Conservation (phyloP, 805 yeast species). For the Starmerella stigmatis region DNA sequence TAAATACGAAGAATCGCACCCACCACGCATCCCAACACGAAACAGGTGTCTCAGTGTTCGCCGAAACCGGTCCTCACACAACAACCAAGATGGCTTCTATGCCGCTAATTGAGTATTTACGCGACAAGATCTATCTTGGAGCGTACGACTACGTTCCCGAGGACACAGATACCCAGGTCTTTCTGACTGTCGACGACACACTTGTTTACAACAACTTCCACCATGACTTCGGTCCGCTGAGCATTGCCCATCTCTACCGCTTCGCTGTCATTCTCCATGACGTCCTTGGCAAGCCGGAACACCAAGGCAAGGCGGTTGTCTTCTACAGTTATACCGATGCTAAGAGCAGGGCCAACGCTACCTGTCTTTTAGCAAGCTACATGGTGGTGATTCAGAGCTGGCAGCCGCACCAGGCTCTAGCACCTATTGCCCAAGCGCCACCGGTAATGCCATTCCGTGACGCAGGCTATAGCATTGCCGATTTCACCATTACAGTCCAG, state of each 20-base stretch:
- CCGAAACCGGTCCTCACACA: neutral
- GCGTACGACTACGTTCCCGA: slow-evolving; percentile 73
- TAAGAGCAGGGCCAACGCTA: slow-evolving; percentile 81
- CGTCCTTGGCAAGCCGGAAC: slow-evolving; percentile 71
- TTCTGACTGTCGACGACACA: slow-evolving; percentile 86
- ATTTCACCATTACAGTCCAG: slow-evolving; percentile 84
- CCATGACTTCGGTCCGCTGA: slow-evolving; percentile 92
- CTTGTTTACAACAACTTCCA: slow-evolving; percentile 92
- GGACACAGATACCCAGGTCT: slow-evolving; percentile 64
- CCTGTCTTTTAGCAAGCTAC: slow-evolving; percentile 85
- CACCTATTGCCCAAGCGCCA: slow-evolving; percentile 82
- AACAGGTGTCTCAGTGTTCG: neutral
- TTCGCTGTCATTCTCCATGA: slow-evolving; percentile 93
- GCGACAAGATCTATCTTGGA: slow-evolving; percentile 60
- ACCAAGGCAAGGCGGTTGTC: slow-evolving; percentile 80
- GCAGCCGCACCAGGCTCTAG: slow-evolving; percentile 97
- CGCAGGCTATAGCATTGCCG: slow-evolving; percentile 95
- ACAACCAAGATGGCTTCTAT: slow-evolving; percentile 15
- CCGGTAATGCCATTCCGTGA: slow-evolving; percentile 92
- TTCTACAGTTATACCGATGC: slow-evolving; percentile 78
- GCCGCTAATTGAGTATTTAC: slow-evolving; percentile 32
- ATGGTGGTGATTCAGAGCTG: slow-evolving; percentile 91
- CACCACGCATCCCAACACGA: slow-evolving; percentile 2
- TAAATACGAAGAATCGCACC: slow-evolving; percentile 2
- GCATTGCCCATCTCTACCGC: slow-evolving; percentile 83